Conservation (phyloP, 495 filamentous ascomycete species). For the Trichoderma orchidacearum region DNA sequence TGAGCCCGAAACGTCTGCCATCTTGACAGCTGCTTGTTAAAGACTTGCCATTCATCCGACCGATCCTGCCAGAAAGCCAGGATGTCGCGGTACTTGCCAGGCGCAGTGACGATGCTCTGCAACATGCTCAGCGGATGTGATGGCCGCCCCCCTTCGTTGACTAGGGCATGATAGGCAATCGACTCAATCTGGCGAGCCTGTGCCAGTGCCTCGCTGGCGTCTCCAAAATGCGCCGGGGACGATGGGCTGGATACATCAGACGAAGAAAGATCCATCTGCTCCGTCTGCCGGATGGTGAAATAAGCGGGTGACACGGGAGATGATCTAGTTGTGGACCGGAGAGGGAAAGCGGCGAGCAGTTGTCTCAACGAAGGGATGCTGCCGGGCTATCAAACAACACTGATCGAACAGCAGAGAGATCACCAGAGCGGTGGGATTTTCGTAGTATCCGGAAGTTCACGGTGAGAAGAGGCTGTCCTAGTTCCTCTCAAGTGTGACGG, state of each 20-base stretch:
- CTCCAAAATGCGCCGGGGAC: not conserved
- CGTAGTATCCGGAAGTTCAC: no score
- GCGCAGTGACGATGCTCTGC: not conserved
- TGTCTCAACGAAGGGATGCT: no score
- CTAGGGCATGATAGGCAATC: not conserved
- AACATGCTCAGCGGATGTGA: not conserved
- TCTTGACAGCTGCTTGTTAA: not conserved
- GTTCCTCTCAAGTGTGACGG: no score
- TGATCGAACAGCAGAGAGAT: no score
- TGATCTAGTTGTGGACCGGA: no score
- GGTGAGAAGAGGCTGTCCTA: no score
- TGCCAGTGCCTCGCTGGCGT: not conserved
- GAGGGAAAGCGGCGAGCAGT: no score
- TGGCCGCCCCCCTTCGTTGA: not conserved
- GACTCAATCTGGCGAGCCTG: not conserved
- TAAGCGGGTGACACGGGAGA: not conserved
- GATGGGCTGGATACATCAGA: not conserved
- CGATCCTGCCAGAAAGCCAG: not conserved
- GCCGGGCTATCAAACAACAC: no score
- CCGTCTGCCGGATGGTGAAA: not conserved
- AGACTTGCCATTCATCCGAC: not conserved
- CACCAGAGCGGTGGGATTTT: no score
- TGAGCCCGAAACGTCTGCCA: not conserved
- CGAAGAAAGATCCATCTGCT: not conserved
- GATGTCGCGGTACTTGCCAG: not conserved